Base-by-base conservation (phyloP, 2,329 filamentous ascomycete genomes). In the Botrytis fragariae region DNA sequence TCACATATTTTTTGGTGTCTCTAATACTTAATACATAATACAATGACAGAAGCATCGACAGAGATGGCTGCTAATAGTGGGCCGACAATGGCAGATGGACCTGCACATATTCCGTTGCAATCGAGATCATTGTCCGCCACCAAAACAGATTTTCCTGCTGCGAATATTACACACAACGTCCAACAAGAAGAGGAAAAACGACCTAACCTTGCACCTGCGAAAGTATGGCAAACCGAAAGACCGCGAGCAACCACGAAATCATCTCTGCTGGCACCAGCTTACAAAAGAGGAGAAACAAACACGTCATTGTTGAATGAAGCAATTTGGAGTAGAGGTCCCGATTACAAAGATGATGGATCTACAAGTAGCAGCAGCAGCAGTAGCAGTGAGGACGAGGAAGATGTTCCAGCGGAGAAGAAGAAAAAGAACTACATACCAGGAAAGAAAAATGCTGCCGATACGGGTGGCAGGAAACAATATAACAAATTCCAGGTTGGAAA, bases 401-500 rank as follows among this genome's bases (percentile, higher is more conserved):
- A 72, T 32, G 59, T 32, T 42, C 63, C 44, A 71, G 54, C 59
- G 51, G 61, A 48, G 45, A 63, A 51, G 32, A 63, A 72, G n/a
- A 70, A 59, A 32, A 72, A 59, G 25, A 67, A 32, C 8, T 71
- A 68, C 20, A 57, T 57, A 25, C 45, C 42, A 69, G 57, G 62
- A 59, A 72, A 48, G 63, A 64, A 44, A 7, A 60, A 63, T 8
- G 57, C 35, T 48, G 69, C 69, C n/a, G 64, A 59, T 18, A 72
- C 61, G 6, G 62, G 71, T 37, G 62, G 51, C 20, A 72, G 65
- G 72, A 75, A 76, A 4, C 69, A 72, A 63, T 90, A 86, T 76
- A 84, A 86, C 0, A 84, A 84, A 4, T 91, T 93, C 80, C 84
- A 84, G 57, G 84, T 93, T 29, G 86, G 85, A 8, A 91, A 93